Evolutionary conservation across 108 stramenopile genomes (phyloP), one percentile per base, ranked within the genome.

Genomic region (Seminavis robusta): DNA sequence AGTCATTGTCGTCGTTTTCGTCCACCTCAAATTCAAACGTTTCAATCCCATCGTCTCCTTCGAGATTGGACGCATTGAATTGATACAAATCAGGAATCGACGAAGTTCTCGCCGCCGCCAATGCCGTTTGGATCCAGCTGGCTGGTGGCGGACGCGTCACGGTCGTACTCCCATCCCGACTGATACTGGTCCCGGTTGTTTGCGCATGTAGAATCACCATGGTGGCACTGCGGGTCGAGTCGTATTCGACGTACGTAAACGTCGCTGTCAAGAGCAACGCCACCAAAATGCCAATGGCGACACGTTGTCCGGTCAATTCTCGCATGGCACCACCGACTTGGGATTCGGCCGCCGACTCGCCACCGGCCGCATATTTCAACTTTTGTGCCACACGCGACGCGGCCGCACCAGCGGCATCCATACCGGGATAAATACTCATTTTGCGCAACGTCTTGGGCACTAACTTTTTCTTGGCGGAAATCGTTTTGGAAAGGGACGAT

Each of bases 321-420:
- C 75, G 73, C 87, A 88, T 88, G 26, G 77, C 81, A 28, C 64
- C 68, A 47, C 85, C 85, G 34, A 76, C 64, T 69, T 69, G 74
- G 16, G 73, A 67, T 31, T 65, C 63, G 23, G 58, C 46, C 4
- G 34, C 19, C 4, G 56, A 42, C 3, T 34, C 42, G 0, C 4
- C 43, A 9, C 15, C 34, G 10, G 24, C 39, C 23, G n/a, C n/a
- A n/a, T n/a, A n/a, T n/a, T n/a, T n/a, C n/a, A n/a, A n/a, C n/a
- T n/a, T n/a, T n/a, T n/a, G n/a, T n/a, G n/a, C n/a, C n/a, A n/a
- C n/a, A n/a, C n/a, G n/a, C n/a, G n/a, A n/a, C n/a, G n/a, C n/a
- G n/a, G n/a, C n/a, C n/a, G n/a, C n/a, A n/a, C n/a, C n/a, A n/a
- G n/a, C n/a, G n/a, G n/a, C n/a, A n/a, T n/a, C n/a, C n/a, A n/a